Conservation (phyloP, 805 yeast genomes). For the Starmerella floris region DNA sequence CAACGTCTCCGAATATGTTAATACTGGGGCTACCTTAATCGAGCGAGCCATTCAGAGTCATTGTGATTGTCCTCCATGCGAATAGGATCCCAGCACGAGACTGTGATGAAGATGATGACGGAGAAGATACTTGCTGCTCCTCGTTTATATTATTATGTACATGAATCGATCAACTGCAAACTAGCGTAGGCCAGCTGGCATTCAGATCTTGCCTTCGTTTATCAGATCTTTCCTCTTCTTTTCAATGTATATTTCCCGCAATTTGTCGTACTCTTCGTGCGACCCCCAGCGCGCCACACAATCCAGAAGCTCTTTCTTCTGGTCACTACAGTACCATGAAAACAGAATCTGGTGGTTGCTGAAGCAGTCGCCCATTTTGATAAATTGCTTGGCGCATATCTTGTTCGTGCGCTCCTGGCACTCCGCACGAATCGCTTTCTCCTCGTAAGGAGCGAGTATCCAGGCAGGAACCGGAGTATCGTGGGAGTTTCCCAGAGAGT, state of each 20-base stretch:
- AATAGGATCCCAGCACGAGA: too few relatives aligned
- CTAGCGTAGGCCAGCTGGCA: too few relatives aligned
- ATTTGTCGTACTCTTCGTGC: conserved; percentile 22
- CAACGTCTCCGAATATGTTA: too few relatives aligned
- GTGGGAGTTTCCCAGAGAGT: conserved; percentile 10
- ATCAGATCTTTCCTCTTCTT: conserved; percentile 22
- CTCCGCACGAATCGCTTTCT: conserved; percentile 26
- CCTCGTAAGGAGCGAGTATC: conserved; percentile 30
- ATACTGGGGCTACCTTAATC: too few relatives aligned
- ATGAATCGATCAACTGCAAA: not conserved
- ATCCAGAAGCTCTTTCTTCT: conserved; percentile 25
- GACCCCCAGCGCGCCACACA: conserved; percentile 29
- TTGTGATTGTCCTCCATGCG: too few relatives aligned
- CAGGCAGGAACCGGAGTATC: conserved; percentile 27
- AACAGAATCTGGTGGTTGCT: conserved; percentile 27
- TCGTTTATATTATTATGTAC: too few relatives aligned
- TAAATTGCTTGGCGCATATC: conserved; percentile 24
- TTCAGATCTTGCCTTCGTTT: conserved; percentile 14
- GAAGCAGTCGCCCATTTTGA: conserved; percentile 26
- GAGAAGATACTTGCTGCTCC: too few relatives aligned
- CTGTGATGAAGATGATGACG: too few relatives aligned
- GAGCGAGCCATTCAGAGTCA: too few relatives aligned
- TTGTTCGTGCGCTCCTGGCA: conserved; percentile 26
- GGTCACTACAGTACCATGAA: conserved; percentile 29
- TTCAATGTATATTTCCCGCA: conserved; percentile 23